Evolutionary conservation across 1,284 basidiomycete species (phyloP).

Genomic region (Cryptococcus sp.): DNA sequence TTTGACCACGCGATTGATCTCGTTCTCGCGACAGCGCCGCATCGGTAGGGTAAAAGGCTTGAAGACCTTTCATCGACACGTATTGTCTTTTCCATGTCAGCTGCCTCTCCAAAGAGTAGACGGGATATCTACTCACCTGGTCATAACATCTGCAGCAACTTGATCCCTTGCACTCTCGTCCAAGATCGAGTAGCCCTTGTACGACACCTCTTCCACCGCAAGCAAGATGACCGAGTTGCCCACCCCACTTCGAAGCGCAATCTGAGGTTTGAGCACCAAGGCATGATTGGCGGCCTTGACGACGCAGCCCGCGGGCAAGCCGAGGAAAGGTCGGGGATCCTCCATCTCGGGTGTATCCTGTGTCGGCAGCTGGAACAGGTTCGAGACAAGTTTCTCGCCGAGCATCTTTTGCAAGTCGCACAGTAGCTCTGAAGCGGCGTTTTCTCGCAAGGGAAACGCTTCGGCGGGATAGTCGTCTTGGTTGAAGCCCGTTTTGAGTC

Average conservation of each 20-base stretch:
- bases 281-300: slow-evolving; percentile 66
- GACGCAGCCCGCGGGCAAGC: slow-evolving; percentile 40
- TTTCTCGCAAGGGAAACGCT: slow-evolving; percentile 4
- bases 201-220: slow-evolving; percentile 72
- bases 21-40: slow-evolving; percentile 17
- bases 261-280: slow-evolving; percentile 83
- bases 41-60: slow-evolving; percentile 73
- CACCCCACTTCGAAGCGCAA: slow-evolving; percentile 68
- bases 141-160: slow-evolving; percentile 78
- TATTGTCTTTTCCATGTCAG: slow-evolving; percentile 73
- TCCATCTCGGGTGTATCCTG: slow-evolving; percentile 12
- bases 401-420: slow-evolving; percentile 18
- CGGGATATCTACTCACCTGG: slow-evolving; percentile 54
- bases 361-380: slow-evolving; percentile 19
- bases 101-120: too few species aligned
- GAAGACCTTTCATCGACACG: slow-evolving; percentile 68
- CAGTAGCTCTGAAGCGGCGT: slow-evolving; percentile 14
- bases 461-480: slow-evolving; percentile 7
- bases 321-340: slow-evolving; percentile 16
- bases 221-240: slow-evolving; percentile 65
- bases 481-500: slow-evolving; percentile 9
- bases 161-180: slow-evolving; percentile 75
- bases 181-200: slow-evolving; percentile 75
- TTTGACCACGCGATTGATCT: slow-evolving; percentile 18
- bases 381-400: slow-evolving; percentile 6